These are phyloP conservation scores for Vitis labrusca DNA, from an alignment of 164 flowering plant species.

Conservation along the genomic window DNA sequence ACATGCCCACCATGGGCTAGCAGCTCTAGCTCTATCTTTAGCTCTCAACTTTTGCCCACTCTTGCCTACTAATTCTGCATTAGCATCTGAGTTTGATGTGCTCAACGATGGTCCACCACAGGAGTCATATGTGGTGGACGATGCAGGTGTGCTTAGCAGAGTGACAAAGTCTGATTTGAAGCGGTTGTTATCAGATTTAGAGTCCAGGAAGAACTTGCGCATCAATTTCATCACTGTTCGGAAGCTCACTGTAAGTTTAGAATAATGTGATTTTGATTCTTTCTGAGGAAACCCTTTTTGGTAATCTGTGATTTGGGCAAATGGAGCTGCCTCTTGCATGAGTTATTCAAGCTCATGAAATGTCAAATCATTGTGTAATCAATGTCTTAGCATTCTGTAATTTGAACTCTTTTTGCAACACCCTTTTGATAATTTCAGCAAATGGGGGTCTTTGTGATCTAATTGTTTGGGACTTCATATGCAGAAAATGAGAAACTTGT, in stretches of 20 bases:
- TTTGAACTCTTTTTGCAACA: neutral
- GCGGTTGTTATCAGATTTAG: constrained; percentile 79
- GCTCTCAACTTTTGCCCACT: constrained; percentile 71
- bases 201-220: constrained; percentile 75
- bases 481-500: too few species aligned
- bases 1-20: constrained; percentile 67
- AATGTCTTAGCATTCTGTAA: neutral
- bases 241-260: constrained; percentile 82
- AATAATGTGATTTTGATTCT: neutral
- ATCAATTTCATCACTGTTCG: constrained; percentile 84
- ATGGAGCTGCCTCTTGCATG: too few species aligned
- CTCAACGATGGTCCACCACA: constrained; percentile 78
- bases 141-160: constrained; percentile 92
- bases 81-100: constrained; percentile 90
- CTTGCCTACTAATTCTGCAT: constrained; percentile 35
- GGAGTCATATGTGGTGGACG: constrained; percentile 80
- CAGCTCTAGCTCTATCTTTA: constrained; percentile 80
- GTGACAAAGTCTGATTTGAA: constrained; percentile 86
- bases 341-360: too few species aligned
- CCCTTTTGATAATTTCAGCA: neutral
- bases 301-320: too few species aligned
- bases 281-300: too few species aligned
- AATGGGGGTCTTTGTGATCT: neutral
- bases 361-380: too few species aligned
- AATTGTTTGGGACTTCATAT: too few species aligned